Conservation (phyloP, 176 grass and related monocot genomes). For the Chloris gayana region DNA sequence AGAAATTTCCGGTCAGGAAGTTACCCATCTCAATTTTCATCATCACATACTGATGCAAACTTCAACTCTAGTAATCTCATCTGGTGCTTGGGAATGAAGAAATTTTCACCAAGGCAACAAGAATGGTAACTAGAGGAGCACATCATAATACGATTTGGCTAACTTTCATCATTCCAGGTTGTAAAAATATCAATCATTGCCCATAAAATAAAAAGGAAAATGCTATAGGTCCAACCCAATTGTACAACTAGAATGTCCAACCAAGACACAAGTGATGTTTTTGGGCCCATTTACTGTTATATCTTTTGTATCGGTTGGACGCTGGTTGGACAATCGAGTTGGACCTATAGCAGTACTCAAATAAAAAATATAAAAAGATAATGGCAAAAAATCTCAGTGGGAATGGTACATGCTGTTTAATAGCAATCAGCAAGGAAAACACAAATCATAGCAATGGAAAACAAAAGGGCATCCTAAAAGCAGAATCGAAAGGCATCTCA, state of each 20-base stretch:
- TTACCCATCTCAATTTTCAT: constrained; percentile 61
- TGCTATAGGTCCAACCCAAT: no score
- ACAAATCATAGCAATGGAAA: neutral
- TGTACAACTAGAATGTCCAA: no score
- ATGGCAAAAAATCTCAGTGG: neutral
- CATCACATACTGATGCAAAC: constrained; percentile 47
- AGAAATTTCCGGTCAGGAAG: constrained; percentile 51
- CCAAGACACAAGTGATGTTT: no score
- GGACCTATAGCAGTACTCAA: neutral
- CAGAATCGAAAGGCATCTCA: neutral
- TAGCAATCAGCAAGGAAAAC: neutral
- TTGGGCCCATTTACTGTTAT: no score
- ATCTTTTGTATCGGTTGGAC: no score
- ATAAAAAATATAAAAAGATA: neutral
- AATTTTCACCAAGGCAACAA: constrained; percentile 22
- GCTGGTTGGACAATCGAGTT: neutral
- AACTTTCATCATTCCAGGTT: constrained; percentile 68
- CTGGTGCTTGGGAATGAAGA: neutral
- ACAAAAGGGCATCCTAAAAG: neutral
- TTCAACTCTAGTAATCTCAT: constrained; percentile 48
- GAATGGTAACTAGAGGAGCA: constrained; percentile 37
- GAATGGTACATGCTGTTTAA: neutral
- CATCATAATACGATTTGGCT: constrained; percentile 74
- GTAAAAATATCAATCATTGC: neutral
- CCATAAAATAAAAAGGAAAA: neutral